phyloP scores from a whole-genome alignment of 352 stramenopile species.

The Phytophthora lateralis region DNA sequence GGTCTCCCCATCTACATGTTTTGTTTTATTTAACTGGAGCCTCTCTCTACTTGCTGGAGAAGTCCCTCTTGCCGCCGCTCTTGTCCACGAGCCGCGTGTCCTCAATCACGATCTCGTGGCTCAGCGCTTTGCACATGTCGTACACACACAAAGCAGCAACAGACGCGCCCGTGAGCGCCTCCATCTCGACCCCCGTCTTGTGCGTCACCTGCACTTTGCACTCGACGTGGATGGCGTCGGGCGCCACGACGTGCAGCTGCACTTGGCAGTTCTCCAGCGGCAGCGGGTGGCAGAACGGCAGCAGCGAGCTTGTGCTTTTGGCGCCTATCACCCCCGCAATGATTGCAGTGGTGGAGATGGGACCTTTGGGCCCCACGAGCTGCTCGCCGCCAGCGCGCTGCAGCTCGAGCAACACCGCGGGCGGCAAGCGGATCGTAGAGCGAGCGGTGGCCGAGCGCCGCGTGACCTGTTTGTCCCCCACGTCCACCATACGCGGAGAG shows the following conservation, averaged over 20 bases:
- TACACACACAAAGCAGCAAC: constrained; percentile 97
- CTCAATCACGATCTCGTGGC: constrained; percentile 95
- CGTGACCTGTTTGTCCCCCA: constrained; percentile 86
- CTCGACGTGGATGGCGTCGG: constrained; percentile 80
- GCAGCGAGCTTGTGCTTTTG: constrained; percentile 93
- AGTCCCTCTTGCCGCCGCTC: constrained; percentile 91
- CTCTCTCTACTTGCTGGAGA: constrained; percentile 42
- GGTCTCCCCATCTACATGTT: neutral
- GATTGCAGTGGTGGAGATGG: constrained; percentile 91
- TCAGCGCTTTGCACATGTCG: constrained; percentile 98
- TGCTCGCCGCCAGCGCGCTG: constrained; percentile 24
- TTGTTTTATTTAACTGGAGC: constrained; percentile 9
- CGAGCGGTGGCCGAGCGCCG: constrained; percentile 81
- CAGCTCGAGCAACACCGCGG: constrained; percentile 80
- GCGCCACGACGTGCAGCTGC: constrained; percentile 61
- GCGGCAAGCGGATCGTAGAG: constrained; percentile 87
- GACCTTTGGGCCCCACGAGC: constrained; percentile 86
- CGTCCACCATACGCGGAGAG: constrained; percentile 91
- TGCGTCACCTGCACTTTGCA: constrained; percentile 92
- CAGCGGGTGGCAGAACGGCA: constrained; percentile 95
- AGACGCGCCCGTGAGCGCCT: constrained; percentile 93
- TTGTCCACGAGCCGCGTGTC: constrained; percentile 91
- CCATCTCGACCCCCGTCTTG: constrained; percentile 96
- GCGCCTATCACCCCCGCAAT: constrained; percentile 93
- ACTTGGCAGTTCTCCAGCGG: constrained; percentile 92